phyloP scores from a whole-genome alignment of 1,284 basidiomycete species.

The Marasmius tenuissimus region DNA sequence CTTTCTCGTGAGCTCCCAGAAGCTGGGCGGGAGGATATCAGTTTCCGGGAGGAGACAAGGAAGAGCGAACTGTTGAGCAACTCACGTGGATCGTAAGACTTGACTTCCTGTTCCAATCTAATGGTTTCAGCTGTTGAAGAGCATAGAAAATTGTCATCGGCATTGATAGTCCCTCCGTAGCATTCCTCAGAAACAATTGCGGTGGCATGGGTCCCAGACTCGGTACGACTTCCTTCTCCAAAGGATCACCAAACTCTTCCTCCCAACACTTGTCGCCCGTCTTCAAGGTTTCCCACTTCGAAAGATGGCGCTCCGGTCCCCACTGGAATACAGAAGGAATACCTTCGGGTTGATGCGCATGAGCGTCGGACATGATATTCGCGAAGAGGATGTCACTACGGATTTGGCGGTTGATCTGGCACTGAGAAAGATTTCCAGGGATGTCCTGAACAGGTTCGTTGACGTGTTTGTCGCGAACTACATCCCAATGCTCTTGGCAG shows the following conservation, averaged over 20 bases:
- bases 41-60: neutral
- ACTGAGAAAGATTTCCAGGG: slow-evolving; percentile 27
- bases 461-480: slow-evolving; percentile 20
- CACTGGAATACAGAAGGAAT: slow-evolving; percentile 21
- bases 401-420: slow-evolving; percentile 27
- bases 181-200: slow-evolving; percentile 20
- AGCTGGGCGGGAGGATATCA: slow-evolving; percentile 21
- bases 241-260: slow-evolving; percentile 17
- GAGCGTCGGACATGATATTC: slow-evolving; percentile 11
- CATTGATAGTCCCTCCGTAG: slow-evolving; percentile 28
- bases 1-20: slow-evolving; percentile 27
- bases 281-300: slow-evolving; percentile 10
- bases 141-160: slow-evolving; percentile 33
- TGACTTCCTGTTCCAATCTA: slow-evolving; percentile 28
- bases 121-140: slow-evolving; percentile 27
- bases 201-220: neutral
- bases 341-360: neutral
- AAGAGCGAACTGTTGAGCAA: neutral
- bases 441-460: slow-evolving; percentile 19
- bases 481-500: slow-evolving; percentile 28
- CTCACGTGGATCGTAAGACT: slow-evolving; percentile 31
- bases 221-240: slow-evolving; percentile 11
- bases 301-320: slow-evolving; percentile 25
- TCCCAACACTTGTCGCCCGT: slow-evolving; percentile 16
- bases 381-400: slow-evolving; percentile 20